phyloP scores from a whole-genome alignment of 2,329 filamentous ascomycete genomes.

The Stemphylium lycopersici region DNA sequence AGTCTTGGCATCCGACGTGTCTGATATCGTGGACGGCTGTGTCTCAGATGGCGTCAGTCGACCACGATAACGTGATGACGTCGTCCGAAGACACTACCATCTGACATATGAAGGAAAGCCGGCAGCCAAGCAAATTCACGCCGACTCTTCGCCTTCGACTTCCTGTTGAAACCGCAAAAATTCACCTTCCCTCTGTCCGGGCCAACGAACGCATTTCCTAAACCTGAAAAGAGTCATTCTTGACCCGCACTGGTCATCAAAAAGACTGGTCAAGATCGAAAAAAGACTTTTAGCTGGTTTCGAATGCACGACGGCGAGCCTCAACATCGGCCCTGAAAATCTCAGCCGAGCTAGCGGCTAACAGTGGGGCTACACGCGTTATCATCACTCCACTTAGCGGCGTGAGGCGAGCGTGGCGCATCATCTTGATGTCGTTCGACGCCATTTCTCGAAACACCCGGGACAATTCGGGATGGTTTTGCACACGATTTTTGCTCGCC shows the following conservation, averaged over 20 bases:
- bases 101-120: slow-evolving; percentile 4
- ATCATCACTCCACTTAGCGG: slow-evolving; percentile 28
- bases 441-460: slow-evolving; percentile 19
- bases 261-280: not conserved
- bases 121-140: not conserved
- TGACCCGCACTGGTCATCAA: not conserved
- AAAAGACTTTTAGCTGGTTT: not conserved
- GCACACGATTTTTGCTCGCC: slow-evolving; percentile 18
- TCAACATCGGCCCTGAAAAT: slow-evolving; percentile 30
- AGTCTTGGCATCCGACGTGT: not conserved
- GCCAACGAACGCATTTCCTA: not conserved
- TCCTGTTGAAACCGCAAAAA: not conserved
- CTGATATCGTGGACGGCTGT: not conserved
- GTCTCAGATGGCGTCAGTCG: no score
- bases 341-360: slow-evolving; percentile 30
- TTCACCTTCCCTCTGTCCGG: slow-evolving; percentile 5
- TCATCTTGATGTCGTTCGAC: slow-evolving; percentile 33
- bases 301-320: slow-evolving; percentile 4
- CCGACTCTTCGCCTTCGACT: not conserved
- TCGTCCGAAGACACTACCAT: not conserved
- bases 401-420: slow-evolving; percentile 26
- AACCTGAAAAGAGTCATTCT: not conserved
- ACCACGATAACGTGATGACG: slow-evolving; percentile 3
- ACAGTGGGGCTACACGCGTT: slow-evolving; percentile 31
- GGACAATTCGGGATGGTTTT: slow-evolving; percentile 28